Conservation (phyloP, 208 protist genomes). For the Trypanosoma cruzi region DNA sequence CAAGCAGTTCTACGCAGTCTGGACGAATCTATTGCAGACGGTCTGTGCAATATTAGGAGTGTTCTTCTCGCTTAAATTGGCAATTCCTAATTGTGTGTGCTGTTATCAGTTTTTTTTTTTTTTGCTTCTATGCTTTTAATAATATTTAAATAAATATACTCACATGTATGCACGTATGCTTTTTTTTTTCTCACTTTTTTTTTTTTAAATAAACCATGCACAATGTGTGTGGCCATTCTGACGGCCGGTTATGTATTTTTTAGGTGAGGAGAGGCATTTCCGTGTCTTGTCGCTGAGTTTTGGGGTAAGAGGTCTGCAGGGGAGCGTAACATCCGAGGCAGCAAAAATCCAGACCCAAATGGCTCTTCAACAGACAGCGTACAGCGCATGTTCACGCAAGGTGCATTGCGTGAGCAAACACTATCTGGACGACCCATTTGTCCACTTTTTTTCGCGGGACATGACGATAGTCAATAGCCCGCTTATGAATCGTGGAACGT, state of each 20-base stretch:
- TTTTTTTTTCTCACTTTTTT: conserved; percentile 18
- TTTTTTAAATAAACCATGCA: not conserved
- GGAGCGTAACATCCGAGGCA: not conserved
- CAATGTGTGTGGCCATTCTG: not conserved
- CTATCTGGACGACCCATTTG: conserved; percentile 90
- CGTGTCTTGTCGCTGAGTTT: too few species aligned
- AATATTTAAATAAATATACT: not conserved
- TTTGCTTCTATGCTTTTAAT: not conserved
- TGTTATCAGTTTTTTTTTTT: conserved; percentile 5
- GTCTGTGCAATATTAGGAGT: conserved; percentile 18
- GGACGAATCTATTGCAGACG: conserved; percentile 15
- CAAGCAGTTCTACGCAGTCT: conserved; percentile 4
- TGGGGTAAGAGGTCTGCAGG: too few species aligned
- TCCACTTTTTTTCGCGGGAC: conserved; percentile 76
- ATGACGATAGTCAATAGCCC: conserved; percentile 90
- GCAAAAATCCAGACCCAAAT: conserved; percentile 29
- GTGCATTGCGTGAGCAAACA: conserved; percentile 85
- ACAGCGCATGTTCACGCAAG: conserved; percentile 89
- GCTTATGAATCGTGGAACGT: conserved; percentile 91
- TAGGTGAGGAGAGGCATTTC: too few species aligned
- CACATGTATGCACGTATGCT: not conserved
- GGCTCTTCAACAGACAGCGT: conserved; percentile 84
- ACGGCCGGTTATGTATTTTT: too few species aligned
- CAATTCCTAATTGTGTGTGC: not conserved
- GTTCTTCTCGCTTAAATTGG: conserved; percentile 17